Evolutionary conservation across 768 basidiomycete species (phyloP).

Genomic region (Dictyophora rubrovolvata): DNA sequence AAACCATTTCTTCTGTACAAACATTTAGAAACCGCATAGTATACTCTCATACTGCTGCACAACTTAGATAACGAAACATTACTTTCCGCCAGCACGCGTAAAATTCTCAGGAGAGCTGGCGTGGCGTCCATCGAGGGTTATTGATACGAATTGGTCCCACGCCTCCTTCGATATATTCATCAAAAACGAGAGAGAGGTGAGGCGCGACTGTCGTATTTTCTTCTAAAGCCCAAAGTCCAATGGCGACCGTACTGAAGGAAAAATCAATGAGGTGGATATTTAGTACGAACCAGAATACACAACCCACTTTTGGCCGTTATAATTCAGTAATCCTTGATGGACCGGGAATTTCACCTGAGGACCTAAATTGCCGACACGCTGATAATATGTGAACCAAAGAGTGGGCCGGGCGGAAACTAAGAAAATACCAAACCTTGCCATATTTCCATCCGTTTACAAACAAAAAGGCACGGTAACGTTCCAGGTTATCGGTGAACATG

Average conservation of each 20-base stretch:
- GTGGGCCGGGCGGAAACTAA: conserved; percentile 38
- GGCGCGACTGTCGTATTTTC: conserved; percentile 36
- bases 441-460: conserved; percentile 89
- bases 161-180: conserved; percentile 54
- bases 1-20: too few relatives aligned
- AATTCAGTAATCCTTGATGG: conserved; percentile 69
- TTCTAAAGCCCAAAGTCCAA: conserved; percentile 63
- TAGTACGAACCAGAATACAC: background rate
- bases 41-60: too few relatives aligned
- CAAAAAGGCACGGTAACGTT: conserved; percentile 60
- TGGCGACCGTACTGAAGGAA: conserved; percentile 23
- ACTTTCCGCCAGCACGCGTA: too few relatives aligned
- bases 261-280: background rate
- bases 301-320: conserved; percentile 57
- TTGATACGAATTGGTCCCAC: conserved; percentile 42
- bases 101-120: background rate
- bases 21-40: too few relatives aligned
- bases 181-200: conserved; percentile 41
- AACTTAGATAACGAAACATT: too few relatives aligned
- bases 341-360: conserved; percentile 78
- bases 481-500: conserved; percentile 47
- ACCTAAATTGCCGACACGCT: conserved; percentile 23
- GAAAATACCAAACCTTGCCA: conserved; percentile 67
- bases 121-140: conserved; percentile 42
- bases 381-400: background rate